These are phyloP conservation scores for Cordia subcordata DNA, from an alignment of 257 asterid species.

Conservation along the genomic window DNA sequence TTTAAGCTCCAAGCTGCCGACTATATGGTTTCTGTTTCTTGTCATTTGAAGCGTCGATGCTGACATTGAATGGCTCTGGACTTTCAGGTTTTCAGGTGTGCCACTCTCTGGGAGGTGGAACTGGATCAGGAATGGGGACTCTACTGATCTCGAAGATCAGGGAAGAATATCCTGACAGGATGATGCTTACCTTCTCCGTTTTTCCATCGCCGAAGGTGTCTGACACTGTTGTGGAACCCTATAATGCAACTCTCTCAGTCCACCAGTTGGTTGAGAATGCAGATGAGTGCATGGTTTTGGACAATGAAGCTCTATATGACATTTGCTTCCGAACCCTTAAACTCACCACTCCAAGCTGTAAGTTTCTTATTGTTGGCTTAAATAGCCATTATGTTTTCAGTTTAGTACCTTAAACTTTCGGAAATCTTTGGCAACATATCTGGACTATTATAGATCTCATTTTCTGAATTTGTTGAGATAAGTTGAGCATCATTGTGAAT, in stretches of 20 bases:
- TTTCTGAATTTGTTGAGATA: too few species aligned
- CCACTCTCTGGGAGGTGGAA: constrained; percentile 18
- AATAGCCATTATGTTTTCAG: neutral
- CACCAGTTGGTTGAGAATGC: constrained; percentile 20
- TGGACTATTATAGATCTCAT: too few species aligned
- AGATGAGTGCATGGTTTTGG: constrained; percentile 36
- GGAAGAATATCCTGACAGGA: constrained; percentile 20
- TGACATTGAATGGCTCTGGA: too few species aligned
- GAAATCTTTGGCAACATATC: too few species aligned
- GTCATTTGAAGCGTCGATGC: too few species aligned
- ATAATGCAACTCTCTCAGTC: constrained; percentile 18
- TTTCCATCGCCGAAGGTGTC: constrained; percentile 40
- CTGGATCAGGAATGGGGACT: constrained; percentile 21
- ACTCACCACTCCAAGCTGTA: constrained; percentile 21
- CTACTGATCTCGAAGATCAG: constrained; percentile 20
- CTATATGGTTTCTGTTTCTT: too few species aligned
- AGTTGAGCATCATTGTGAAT: neutral
- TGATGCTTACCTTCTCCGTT: constrained; percentile 27
- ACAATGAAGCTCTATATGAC: constrained; percentile 45
- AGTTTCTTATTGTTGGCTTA: neutral
- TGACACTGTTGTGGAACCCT: constrained; percentile 16
- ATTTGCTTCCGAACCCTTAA: constrained; percentile 19
- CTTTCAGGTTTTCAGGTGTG: constrained; percentile 15
- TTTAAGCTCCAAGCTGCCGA: too few species aligned
- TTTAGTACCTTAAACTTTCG: too few species aligned